Evolutionary conservation across 768 basidiomycete genomes (phyloP).

Genomic region (Ramaria sp.): DNA sequence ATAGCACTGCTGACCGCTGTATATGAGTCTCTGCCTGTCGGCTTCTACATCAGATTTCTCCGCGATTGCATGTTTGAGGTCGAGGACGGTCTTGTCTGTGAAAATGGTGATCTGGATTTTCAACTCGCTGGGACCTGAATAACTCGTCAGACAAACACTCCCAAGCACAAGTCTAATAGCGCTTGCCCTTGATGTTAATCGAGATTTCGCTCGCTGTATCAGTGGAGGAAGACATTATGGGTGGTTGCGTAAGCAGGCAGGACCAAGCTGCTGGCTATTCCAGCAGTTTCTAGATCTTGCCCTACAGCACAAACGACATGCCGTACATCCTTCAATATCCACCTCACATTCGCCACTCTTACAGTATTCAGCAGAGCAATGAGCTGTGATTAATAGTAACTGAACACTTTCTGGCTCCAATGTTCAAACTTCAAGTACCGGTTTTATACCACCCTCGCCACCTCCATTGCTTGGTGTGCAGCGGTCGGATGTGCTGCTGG

Average conservation of each 20-base stretch:
- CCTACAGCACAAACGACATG: too few relatives aligned
- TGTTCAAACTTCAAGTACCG: too few relatives aligned
- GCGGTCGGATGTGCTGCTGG: too few relatives aligned
- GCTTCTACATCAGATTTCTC: conserved; percentile 77
- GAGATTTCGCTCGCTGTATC: conserved; percentile 38
- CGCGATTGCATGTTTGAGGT: conserved; percentile 87
- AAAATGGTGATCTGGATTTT: conserved; percentile 82
- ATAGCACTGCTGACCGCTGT: conserved; percentile 52
- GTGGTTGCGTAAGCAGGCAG: background rate
- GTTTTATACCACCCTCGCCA: too few relatives aligned
- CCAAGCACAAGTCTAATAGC: background rate
- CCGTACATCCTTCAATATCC: too few relatives aligned
- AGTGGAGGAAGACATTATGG: background rate
- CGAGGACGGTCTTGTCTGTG: conserved; percentile 74
- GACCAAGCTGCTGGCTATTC: background rate
- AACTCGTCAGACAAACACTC: background rate
- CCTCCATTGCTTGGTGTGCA: too few relatives aligned
- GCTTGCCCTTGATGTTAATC: conserved; percentile 60
- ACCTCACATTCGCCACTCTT: too few relatives aligned
- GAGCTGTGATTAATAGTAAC: too few relatives aligned
- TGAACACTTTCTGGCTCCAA: too few relatives aligned
- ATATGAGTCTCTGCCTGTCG: conserved; percentile 84
- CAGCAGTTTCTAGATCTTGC: background rate
- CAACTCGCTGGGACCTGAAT: conserved; percentile 76
- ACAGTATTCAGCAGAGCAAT: too few relatives aligned